Percentiles rank a stretch among this genome's conserved stretches.
Evolutionary conservation across 2,329 filamentous ascomycete species (phyloP).

Genomic region (Ascochyta viciae-villosae): DNA sequence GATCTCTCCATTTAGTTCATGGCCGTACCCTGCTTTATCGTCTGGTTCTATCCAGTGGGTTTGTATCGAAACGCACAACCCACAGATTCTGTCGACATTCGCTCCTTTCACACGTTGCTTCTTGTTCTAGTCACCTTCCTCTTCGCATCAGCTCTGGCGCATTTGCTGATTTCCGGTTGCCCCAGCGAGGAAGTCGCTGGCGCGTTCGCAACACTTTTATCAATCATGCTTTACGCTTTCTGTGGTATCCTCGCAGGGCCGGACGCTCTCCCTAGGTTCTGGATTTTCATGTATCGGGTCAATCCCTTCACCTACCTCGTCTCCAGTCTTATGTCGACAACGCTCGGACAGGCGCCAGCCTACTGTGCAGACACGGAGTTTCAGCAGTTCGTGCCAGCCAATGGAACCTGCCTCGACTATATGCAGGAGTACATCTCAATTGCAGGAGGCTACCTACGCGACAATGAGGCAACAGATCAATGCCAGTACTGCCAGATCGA

Average conservation of each 20-base stretch:
- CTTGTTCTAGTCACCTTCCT: slow-evolving; percentile 67
- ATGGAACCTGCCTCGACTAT: slow-evolving; percentile 53
- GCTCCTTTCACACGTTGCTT: slow-evolving; percentile 72
- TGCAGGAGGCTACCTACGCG: slow-evolving; percentile 52
- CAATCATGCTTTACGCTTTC: slow-evolving; percentile 54
- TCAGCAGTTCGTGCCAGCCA: slow-evolving; percentile 46
- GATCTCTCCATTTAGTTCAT: slow-evolving; percentile 53
- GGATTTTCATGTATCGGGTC: slow-evolving; percentile 79
- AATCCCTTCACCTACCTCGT: slow-evolving; percentile 72
- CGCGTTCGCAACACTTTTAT: slow-evolving; percentile 67
- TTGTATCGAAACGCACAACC: slow-evolving; percentile 72
- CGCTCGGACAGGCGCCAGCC: slow-evolving; percentile 56
- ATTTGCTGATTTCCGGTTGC: slow-evolving; percentile 74
- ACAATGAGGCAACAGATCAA: slow-evolving; percentile 48
- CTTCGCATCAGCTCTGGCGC: slow-evolving; percentile 71
- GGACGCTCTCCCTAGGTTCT: slow-evolving; percentile 69
- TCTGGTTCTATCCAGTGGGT: slow-evolving; percentile 70
- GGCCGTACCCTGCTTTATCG: slow-evolving; percentile 58
- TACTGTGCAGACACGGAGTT: slow-evolving; percentile 56
- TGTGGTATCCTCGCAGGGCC: slow-evolving; percentile 67
- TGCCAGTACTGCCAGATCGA: slow-evolving; percentile 59
- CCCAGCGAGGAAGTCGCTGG: slow-evolving; percentile 72
- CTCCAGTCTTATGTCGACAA: slow-evolving; percentile 63
- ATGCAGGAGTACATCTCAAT: slow-evolving; percentile 51
- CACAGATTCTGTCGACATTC: slow-evolving; percentile 63